Evolutionary conservation across 73 alveolate species (phyloP).

Genomic region (Stentor coeruleus): DNA sequence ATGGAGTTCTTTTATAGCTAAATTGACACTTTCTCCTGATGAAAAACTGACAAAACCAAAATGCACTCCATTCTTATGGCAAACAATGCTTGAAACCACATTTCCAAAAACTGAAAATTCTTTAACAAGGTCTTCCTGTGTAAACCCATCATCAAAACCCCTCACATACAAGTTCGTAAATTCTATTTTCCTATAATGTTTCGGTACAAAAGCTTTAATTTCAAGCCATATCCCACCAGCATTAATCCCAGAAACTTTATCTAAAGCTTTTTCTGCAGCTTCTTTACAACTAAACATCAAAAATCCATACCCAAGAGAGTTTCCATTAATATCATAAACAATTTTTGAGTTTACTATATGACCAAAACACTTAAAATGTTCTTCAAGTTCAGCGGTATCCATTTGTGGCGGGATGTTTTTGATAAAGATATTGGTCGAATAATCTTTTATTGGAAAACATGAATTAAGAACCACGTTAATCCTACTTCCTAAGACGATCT

Average conservation of each 20-base stretch:
- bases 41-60: constrained; percentile 11
- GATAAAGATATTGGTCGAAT: not conserved
- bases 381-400: not conserved
- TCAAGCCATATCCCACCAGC: not conserved
- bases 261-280: not conserved
- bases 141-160: not conserved
- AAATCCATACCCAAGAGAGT: constrained; percentile 23
- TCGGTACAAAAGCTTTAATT: not conserved
- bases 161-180: not conserved
- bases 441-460: not conserved
- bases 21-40: not conserved
- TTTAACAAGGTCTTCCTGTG: not conserved
- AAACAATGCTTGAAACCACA: not conserved
- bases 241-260: not conserved
- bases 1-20: not conserved
- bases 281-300: not conserved
- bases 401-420: not conserved
- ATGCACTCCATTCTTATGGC: not conserved
- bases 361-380: constrained; percentile 15
- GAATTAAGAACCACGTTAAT: not conserved
- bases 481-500: not conserved
- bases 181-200: not conserved
- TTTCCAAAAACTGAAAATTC: not conserved
- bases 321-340: constrained; percentile 1
- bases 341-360: not conserved